phyloP scores from a whole-genome alignment of 495 filamentous ascomycete species.

The Xanthoparmelia taractica region DNA sequence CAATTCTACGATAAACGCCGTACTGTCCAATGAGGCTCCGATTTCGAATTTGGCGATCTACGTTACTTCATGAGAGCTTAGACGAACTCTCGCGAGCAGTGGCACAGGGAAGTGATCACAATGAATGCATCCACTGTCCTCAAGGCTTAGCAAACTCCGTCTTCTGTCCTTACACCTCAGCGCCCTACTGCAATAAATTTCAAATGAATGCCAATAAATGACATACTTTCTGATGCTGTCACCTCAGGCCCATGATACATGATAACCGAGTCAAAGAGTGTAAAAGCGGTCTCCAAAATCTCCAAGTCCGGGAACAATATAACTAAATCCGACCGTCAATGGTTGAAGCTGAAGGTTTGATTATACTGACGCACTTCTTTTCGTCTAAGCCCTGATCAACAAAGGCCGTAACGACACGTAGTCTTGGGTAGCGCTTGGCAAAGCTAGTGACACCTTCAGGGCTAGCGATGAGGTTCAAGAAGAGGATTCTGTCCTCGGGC shows the following conservation, averaged over 20 bases:
- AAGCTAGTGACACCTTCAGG: constrained; percentile 87
- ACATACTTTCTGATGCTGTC: not conserved
- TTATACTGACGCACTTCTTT: constrained; percentile 66
- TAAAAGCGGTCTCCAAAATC: constrained; percentile 98
- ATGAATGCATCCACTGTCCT: not conserved
- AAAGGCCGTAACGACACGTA: constrained; percentile 93
- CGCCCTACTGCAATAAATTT: not conserved
- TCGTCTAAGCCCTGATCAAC: constrained; percentile 90
- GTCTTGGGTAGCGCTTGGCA: constrained; percentile 81
- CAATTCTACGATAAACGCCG: not conserved
- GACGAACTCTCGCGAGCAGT: not conserved
- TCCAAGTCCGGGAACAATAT: constrained; percentile 90
- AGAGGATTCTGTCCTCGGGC: constrained; percentile 88
- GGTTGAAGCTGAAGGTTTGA: not conserved
- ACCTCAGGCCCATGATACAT: not conserved
- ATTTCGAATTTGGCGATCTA: not conserved
- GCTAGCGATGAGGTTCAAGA: constrained; percentile 92
- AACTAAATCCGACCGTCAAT: constrained; percentile 46
- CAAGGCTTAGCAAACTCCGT: not conserved
- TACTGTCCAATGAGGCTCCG: not conserved
- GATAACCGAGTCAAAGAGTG: constrained; percentile 55
- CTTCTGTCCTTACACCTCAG: not conserved
- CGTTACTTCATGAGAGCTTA: not conserved
- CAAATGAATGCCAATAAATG: not conserved
- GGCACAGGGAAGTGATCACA: not conserved